Evolutionary conservation across 2,329 filamentous ascomycete species (phyloP).

Genomic region (Colletotrichum camelliae): DNA sequence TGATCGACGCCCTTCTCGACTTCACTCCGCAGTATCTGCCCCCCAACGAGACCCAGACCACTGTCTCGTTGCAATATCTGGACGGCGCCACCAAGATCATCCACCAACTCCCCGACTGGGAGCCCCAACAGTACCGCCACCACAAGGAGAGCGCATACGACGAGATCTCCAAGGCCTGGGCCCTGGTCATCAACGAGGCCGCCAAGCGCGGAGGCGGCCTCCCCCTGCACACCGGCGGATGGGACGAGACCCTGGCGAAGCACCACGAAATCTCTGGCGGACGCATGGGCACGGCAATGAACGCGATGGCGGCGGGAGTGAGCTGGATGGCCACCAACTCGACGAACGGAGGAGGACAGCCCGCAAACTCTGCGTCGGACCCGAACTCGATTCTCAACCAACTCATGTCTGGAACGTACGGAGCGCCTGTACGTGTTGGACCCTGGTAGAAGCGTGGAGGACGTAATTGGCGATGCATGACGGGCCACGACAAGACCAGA

Average conservation of each 20-base stretch:
- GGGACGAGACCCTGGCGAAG: slow-evolving; percentile 86
- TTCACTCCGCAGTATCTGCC: slow-evolving; percentile 96
- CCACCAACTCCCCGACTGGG: slow-evolving; percentile 89
- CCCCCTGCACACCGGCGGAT: slow-evolving; percentile 85
- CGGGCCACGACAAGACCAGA: neutral
- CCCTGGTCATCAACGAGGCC: slow-evolving; percentile 87
- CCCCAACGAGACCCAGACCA: slow-evolving; percentile 85
- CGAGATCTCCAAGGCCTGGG: slow-evolving; percentile 93
- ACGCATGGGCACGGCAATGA: slow-evolving; percentile 79
- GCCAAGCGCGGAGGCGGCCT: slow-evolving; percentile 92
- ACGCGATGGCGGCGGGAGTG: slow-evolving; percentile 75
- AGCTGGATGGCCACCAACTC: slow-evolving; percentile 70
- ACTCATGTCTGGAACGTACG: slow-evolving; percentile 65
- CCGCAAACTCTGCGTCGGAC: slow-evolving; percentile 38
- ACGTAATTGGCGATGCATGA: neutral
- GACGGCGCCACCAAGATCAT: slow-evolving; percentile 91
- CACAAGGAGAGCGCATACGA: slow-evolving; percentile 97
- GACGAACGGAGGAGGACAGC: slow-evolving; percentile 14
- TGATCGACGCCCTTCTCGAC: slow-evolving; percentile 89
- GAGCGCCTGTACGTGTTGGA: slow-evolving; percentile 66
- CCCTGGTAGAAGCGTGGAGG: slow-evolving; percentile 52
- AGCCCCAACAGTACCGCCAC: slow-evolving; percentile 84
- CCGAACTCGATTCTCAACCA: slow-evolving; percentile 66
- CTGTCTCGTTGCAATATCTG: slow-evolving; percentile 83
- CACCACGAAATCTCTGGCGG: slow-evolving; percentile 89